Evolutionary conservation across 1,284 basidiomycete genomes (phyloP).

Genomic region (Ustilago trichophora): DNA sequence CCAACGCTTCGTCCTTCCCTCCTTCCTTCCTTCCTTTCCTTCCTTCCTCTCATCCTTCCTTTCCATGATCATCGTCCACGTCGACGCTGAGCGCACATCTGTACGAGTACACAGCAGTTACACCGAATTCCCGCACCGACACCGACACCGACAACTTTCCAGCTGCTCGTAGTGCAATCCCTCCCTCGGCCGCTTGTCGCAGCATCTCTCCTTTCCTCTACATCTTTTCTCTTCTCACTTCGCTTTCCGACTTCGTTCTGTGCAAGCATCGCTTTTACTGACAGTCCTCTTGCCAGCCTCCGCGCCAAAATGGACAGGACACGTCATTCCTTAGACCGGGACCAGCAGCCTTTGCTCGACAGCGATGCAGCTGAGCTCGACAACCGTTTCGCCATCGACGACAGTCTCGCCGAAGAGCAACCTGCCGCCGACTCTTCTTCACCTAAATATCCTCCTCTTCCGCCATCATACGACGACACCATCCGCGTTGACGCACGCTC

Average conservation of each 20-base stretch:
- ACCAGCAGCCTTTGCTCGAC: conserved; percentile 40
- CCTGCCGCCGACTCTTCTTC: conserved; percentile 13
- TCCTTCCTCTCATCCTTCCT: too few species aligned
- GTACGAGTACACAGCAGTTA: too few species aligned
- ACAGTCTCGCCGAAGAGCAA: conserved; percentile 35
- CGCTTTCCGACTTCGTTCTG: neutral
- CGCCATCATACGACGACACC: conserved; percentile 54
- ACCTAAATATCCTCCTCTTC: conserved; percentile 55
- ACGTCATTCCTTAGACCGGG: conserved; percentile 23
- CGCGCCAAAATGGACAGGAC: conserved; percentile 21
- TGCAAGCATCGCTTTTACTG: neutral
- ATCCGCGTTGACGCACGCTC: conserved; percentile 29
- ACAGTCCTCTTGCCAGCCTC: neutral
- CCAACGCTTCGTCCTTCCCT: too few species aligned
- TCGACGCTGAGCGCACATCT: too few species aligned
- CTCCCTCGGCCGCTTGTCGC: too few species aligned
- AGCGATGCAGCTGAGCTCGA: conserved; percentile 38
- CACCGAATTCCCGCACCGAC: too few species aligned
- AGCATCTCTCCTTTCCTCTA: too few species aligned
- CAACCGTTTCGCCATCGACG: conserved; percentile 55
- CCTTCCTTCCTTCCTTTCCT: too few species aligned
- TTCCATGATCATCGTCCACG: too few species aligned
- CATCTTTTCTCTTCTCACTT: neutral
- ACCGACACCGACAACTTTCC: too few species aligned
- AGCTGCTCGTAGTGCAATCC: too few species aligned